Evolutionary conservation across 768 basidiomycete genomes (phyloP).

Genomic region (Rhodotorula graminis): DNA sequence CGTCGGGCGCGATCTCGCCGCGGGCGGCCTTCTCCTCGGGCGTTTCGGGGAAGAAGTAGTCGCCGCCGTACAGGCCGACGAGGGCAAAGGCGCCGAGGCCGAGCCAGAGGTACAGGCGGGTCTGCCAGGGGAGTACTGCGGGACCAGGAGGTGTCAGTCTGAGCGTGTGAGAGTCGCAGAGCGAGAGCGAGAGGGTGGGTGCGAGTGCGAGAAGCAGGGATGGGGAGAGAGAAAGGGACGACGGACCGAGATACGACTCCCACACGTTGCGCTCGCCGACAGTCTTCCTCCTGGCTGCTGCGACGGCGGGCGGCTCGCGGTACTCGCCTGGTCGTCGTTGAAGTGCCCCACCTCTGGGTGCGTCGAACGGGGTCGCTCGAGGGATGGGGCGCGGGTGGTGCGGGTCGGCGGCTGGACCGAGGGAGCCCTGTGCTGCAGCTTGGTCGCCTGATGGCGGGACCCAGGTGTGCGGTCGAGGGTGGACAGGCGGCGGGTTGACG

Average conservation of each 20-base stretch:
- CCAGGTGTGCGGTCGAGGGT: not conserved
- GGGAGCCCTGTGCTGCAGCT: not conserved
- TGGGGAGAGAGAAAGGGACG: too few relatives aligned
- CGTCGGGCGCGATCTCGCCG: not conserved
- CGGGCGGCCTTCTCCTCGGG: constrained; percentile 12
- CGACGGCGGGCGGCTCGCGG: constrained; percentile 18
- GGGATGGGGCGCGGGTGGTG: not conserved
- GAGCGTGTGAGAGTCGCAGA: not conserved
- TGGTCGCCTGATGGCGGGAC: not conserved
- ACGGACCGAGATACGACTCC: constrained; percentile 30
- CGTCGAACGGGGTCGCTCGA: not conserved
- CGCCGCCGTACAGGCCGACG: constrained; percentile 29
- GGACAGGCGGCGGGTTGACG: not conserved
- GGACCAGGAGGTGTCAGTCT: not conserved
- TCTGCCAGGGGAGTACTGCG: constrained; percentile 15
- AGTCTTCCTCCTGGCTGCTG: constrained; percentile 8
- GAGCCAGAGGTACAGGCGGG: constrained; percentile 34
- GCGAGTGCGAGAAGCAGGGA: too few relatives aligned
- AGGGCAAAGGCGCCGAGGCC: constrained; percentile 17
- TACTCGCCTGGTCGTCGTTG: not conserved
- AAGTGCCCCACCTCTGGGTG: not conserved
- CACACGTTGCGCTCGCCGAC: constrained; percentile 26
- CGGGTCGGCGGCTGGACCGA: too few relatives aligned
- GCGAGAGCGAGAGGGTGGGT: too few relatives aligned
- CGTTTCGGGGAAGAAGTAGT: constrained; percentile 13